Percentiles rank a stretch among this genome's conserved stretches.
Evolutionary conservation across 768 basidiomycete species (phyloP).

Genomic region (Boletus sensibilis): DNA sequence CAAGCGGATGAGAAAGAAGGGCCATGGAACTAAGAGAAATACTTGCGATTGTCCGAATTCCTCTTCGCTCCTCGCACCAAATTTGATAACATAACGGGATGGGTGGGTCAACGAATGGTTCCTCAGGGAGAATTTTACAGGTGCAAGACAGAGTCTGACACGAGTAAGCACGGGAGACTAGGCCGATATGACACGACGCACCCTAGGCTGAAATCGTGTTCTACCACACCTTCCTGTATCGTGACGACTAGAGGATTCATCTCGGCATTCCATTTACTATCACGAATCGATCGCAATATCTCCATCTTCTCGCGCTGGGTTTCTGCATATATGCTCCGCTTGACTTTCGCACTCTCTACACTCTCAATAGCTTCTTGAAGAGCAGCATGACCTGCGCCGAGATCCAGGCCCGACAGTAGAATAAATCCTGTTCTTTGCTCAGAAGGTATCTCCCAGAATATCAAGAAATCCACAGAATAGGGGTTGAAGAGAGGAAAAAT

Average conservation of each 20-base stretch:
- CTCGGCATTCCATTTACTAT: constrained; percentile 76
- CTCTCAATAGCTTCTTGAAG: constrained; percentile 60
- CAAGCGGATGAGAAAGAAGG: constrained; percentile 7
- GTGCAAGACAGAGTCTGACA: constrained; percentile 53
- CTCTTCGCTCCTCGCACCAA: constrained; percentile 33
- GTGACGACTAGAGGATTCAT: constrained; percentile 67
- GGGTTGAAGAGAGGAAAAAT: constrained; percentile 86
- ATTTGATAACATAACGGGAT: constrained; percentile 55
- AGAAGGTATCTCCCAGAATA: constrained; percentile 74
- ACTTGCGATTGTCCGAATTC: constrained; percentile 24
- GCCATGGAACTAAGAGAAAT: neutral
- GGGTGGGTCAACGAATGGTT: constrained; percentile 71
- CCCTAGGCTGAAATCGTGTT: constrained; percentile 72
- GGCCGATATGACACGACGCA: constrained; percentile 37
- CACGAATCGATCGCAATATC: constrained; percentile 62
- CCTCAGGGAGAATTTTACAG: constrained; percentile 56
- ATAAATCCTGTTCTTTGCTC: constrained; percentile 62
- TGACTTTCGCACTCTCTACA: constrained; percentile 61
- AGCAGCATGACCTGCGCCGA: constrained; percentile 69
- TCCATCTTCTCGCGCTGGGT: constrained; percentile 71
- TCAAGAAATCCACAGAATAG: constrained; percentile 61
- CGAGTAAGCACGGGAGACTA: constrained; percentile 4
- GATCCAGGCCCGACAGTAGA: constrained; percentile 52
- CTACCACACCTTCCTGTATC: constrained; percentile 43
- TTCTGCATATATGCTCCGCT: constrained; percentile 89